Percentiles rank a stretch among this genome's conserved stretches.
phyloP scores from a whole-genome alignment of 2,329 filamentous ascomycete species.

The Cercospora sp. region DNA sequence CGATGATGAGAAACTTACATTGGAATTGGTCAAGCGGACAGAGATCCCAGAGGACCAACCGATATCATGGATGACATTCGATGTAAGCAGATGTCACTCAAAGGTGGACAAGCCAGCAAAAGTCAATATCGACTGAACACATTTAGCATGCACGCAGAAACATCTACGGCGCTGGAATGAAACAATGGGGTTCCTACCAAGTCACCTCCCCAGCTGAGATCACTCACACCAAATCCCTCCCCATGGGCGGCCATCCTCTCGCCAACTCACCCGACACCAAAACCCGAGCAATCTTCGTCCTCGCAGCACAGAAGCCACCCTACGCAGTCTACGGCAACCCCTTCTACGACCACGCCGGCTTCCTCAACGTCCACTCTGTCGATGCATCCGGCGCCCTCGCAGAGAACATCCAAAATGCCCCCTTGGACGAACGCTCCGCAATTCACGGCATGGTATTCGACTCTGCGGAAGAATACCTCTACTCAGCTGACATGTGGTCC shows the following conservation, averaged over 20 bases:
- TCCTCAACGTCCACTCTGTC: conserved; percentile 73
- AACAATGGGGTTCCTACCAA: conserved; percentile 84
- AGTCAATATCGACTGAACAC: conserved; percentile 3
- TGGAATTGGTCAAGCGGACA: conserved; percentile 76
- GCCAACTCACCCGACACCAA: conserved; percentile 71
- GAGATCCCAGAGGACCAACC: conserved; percentile 80
- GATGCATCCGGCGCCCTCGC: conserved; percentile 59
- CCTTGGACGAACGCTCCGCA: conserved; percentile 67
- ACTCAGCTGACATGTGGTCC: conserved; percentile 74
- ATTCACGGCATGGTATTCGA: conserved; percentile 85
- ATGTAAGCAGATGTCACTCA: conserved; percentile 56
- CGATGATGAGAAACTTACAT: conserved; percentile 74
- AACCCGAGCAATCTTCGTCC: conserved; percentile 85
- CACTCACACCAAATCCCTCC: conserved; percentile 70
- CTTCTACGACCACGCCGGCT: conserved; percentile 83
- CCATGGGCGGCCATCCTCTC: conserved; percentile 71
- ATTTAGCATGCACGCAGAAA: conserved; percentile 74
- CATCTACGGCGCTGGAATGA: conserved; percentile 88
- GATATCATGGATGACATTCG: conserved; percentile 92
- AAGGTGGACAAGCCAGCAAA: background rate
- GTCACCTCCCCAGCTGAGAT: conserved; percentile 77
- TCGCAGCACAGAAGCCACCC: conserved; percentile 74
- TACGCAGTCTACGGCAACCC: conserved; percentile 87
- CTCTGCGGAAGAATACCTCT: conserved; percentile 70
- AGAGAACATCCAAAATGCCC: conserved; percentile 70